Base-by-base conservation (phyloP, 2,329 filamentous ascomycete genomes). In the Cordyceps militaris region DNA sequence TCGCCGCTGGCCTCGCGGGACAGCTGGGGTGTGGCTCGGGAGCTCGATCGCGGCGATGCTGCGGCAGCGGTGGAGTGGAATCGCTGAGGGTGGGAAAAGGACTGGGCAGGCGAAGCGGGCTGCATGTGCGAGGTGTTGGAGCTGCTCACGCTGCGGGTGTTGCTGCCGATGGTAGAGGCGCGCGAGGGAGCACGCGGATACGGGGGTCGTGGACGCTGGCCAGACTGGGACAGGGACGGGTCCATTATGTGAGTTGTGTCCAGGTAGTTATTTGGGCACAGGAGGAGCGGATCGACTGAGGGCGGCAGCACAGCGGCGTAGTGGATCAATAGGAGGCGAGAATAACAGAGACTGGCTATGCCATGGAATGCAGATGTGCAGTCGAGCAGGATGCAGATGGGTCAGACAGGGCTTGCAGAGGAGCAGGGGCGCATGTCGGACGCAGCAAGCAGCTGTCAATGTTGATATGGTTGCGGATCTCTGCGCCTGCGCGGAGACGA, bases 171-270 rank as follows among this genome's bases (percentile, higher is more conserved):
- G 52, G 67, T 75, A 59, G 76, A 80, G 21, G 76, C 74, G 59
- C 76, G 73, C 14, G 78, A 81, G 32, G 74, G 68, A 10, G 73
- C 72, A 59, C 76, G 77, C 61, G 73, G 68, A 60, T 73, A 66
- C 8, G 67, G 63, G 57, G 66, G 64, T 13, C 69, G 66, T 54
- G 66, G 64, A 58, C 63, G 65, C 24, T 67, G 65, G n/a, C 65
- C 61, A 36, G 60, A 30, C 30, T 66, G 66, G 13, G 59, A 42
- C 19, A 64, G 60, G 36, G 66, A 54, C 19, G 60, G 55, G 14
- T 73, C 71, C 71, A 74, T 74, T 44, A 6, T 61, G 61, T 44
- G 19, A 34, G 13, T 19, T 26, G 19, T 19, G n/a, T n/a, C n/a
- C n/a, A n/a, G n/a, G n/a, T 47, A 32, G 19, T 9, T 54, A 19